Evolutionary conservation across 1,139 yeast species (phyloP), one percentile per base, ranked within the genome.

Genomic region (Protomyces pachydermus): DNA sequence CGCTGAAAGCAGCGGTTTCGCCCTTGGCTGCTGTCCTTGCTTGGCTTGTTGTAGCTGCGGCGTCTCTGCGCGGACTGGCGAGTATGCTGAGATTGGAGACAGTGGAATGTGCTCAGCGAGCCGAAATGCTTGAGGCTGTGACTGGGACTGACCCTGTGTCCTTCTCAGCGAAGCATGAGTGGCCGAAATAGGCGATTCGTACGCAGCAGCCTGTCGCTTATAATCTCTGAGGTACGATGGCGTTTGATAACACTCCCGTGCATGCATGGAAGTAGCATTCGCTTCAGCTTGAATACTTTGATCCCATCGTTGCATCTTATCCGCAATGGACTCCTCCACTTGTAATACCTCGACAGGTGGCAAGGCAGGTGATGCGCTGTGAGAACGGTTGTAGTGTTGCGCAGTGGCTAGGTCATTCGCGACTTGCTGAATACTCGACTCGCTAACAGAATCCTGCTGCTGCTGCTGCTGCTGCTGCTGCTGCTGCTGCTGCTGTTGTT

Each of bases 301-400:
- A 14, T 57, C 55, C 62, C 62, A 58, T 9, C 62, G 51, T 4
- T 52, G 45, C 18, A 58, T 39, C 53, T 58, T 58, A 32, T 58
- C 62, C 3, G 25, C 42, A 42, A 39, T 38, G 5, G 62, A 58
- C 34, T 58, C 62, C n/a, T 37, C 57, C 3, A 8, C 23, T 4
- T 16, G 34, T 8, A 16, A 10, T 16, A 18, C 18, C 9, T n/a
- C 18, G 6, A 28, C 18, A 14, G n/a, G 23, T 25, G 14, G 37
- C 18, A n/a, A 12, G 1, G 54, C 14, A 5, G 48, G 8, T 2
- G 23, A 12, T 18, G 48, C 48, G 20, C 23, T 16, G 25, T 16
- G 25, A 10, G 9, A 16, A 18, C 25, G 25, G 48, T 16, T 18
- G n/a, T 4, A 20, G 8, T 1, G 20, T 3, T 3, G 48, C 8